Evolutionary conservation across 2,329 filamentous ascomycete genomes (phyloP), one percentile per base, ranked within the genome.

Genomic region (Pestalotiopsis sp.): DNA sequence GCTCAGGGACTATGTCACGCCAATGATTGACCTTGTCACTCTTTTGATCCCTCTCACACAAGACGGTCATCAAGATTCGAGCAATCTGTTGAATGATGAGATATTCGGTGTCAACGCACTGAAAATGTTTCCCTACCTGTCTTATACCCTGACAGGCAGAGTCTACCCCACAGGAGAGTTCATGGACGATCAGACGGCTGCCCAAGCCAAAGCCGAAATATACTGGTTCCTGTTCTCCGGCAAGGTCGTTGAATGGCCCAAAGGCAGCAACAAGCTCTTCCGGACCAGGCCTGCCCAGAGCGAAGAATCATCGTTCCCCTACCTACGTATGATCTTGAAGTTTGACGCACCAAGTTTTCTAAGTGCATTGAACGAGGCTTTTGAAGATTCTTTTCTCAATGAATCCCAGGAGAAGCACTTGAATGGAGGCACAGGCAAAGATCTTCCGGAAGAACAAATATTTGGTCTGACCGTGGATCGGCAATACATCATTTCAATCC

Each of bases 191-290:
- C 83, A 86, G n/a, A 85, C 91, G 69, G 91, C 94, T 0, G 85
- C 84, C 14, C 88, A 88, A 73, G 94, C 94, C 6, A 98, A 98
- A 78, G 89, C 92, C 14, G 92, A 96, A 74, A 83, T 99, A 64
- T 99, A 98, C 80, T 93, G 93, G 83, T 97, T 97, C 76, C 83
- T 99, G 60, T 98, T 99, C 77, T 95, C 94, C 0, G 94, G 94
- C 1, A 91, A 91, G 74, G 90, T 87, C 60, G 86, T 93, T 22
- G 83, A 85, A 5, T 96, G 93, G 93, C 93, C 93, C 1, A 90
- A 87, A 68, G 88, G 86, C 3, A 89, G 85, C 67, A 82, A 81
- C 38, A 85, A 87, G 66, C 78, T 85, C 52, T 89, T 94, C 65
- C 78, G 88, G 26, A 93, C 91, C 1, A 85, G 85, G 14, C 84